Conservation (phyloP, 148 eudicot species). For the Fagopyrum esculentum region DNA sequence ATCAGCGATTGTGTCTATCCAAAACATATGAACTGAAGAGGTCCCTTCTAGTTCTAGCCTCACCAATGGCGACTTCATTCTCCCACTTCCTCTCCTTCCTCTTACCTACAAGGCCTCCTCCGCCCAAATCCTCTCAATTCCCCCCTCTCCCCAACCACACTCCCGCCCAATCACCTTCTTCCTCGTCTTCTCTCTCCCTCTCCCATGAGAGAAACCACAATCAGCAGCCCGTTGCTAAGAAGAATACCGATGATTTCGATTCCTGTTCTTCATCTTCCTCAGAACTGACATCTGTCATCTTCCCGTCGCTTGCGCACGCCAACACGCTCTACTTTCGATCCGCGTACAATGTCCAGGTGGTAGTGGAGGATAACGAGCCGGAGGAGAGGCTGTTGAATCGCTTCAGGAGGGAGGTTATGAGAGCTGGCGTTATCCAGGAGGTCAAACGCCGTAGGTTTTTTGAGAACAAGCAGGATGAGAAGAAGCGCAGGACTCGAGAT, state of each 20-base stretch:
- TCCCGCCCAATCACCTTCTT: not conserved
- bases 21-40: slow-evolving; percentile 13
- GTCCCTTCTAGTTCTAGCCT: not conserved
- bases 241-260: not conserved
- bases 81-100: slow-evolving; percentile 10
- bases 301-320: slow-evolving; percentile 13
- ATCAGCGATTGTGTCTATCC: not conserved
- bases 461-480: slow-evolving; percentile 36
- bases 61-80: slow-evolving; percentile 11
- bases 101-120: not conserved
- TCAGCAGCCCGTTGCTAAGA: slow-evolving; percentile 1
- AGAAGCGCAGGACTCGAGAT: slow-evolving; percentile 41
- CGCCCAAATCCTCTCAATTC: slow-evolving; percentile 8
- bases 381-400: slow-evolving; percentile 33
- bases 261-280: not conserved
- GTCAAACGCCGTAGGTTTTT: slow-evolving; percentile 30
- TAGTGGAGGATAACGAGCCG: slow-evolving; percentile 36
- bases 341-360: slow-evolving; percentile 36
- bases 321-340: slow-evolving; percentile 9
- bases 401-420: slow-evolving; percentile 37
- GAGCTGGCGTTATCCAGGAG: slow-evolving; percentile 44
- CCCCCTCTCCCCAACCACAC: not conserved
- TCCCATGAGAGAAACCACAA: not conserved
- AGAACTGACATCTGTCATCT: not conserved
- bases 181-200: not conserved